These are phyloP conservation scores for Trichocladium antarcticum DNA, from an alignment of 495 filamentous ascomycete genomes.

Conservation along the genomic window DNA sequence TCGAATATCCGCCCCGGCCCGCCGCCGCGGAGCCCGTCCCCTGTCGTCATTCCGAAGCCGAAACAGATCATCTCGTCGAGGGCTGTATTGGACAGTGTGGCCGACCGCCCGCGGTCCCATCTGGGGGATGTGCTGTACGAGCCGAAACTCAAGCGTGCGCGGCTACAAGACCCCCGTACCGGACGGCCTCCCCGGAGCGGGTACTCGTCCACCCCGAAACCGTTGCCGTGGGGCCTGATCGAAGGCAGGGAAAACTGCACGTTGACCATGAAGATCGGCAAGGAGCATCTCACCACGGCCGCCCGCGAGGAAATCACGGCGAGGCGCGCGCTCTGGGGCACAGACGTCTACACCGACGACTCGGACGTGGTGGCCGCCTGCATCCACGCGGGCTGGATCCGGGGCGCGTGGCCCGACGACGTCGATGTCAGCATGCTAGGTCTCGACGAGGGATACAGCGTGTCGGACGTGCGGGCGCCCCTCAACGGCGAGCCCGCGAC, in stretches of 20 bases:
- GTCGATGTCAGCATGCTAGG: conserved; percentile 56
- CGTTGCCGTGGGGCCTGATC: conserved; percentile 57
- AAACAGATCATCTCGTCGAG: conserved; percentile 53
- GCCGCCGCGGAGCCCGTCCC: conserved; percentile 32
- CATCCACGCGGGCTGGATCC: conserved; percentile 86
- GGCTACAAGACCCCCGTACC: conserved; percentile 38
- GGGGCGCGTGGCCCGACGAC: conserved; percentile 73
- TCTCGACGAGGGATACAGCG: conserved; percentile 37
- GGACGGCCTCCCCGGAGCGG: conserved; percentile 46
- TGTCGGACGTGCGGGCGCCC: conserved; percentile 16
- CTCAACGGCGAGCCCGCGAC: conserved; percentile 9
- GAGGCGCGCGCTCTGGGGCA: conserved; percentile 76
- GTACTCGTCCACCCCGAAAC: conserved; percentile 59
- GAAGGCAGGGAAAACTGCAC: conserved; percentile 82
- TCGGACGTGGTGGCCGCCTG: conserved; percentile 87
- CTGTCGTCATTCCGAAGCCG: conserved; percentile 45
- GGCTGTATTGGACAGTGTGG: conserved; percentile 55
- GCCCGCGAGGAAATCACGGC: conserved; percentile 72
- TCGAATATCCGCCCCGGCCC: conserved; percentile 25
- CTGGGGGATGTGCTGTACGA: conserved; percentile 52
- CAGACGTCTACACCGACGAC: conserved; percentile 90
- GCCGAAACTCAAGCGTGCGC: conserved; percentile 45
- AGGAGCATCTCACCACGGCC: conserved; percentile 55
- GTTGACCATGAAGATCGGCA: conserved; percentile 73
- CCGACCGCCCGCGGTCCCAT: conserved; percentile 62